Evolutionary conservation across 495 filamentous ascomycete species (phyloP).

Genomic region (Aspergillus affinis): DNA sequence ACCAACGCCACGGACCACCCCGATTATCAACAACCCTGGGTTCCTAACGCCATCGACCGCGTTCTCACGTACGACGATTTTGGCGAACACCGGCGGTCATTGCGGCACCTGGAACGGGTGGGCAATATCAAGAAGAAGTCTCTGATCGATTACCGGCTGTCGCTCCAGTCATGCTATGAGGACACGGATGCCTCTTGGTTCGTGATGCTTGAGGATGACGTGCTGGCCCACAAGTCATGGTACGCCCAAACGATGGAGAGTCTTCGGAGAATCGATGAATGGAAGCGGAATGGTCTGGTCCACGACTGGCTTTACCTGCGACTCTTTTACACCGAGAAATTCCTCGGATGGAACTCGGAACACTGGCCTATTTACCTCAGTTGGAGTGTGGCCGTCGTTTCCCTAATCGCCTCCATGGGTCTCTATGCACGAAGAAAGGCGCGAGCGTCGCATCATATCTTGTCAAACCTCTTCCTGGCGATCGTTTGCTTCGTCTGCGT

Average conservation of each 20-base stretch:
- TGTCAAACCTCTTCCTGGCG: slow-evolving; percentile 28
- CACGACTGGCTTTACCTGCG: slow-evolving; percentile 51
- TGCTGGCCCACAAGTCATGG: slow-evolving; percentile 52
- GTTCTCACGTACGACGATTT: slow-evolving; percentile 23
- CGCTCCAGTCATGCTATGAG: slow-evolving; percentile 47
- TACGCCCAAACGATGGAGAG: slow-evolving; percentile 44
- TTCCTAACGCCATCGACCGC: slow-evolving; percentile 36
- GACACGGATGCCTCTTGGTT: slow-evolving; percentile 42
- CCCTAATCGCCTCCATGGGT: slow-evolving; percentile 20
- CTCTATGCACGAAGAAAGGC: slow-evolving; percentile 17
- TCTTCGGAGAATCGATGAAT: slow-evolving; percentile 34
- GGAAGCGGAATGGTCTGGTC: slow-evolving; percentile 22
- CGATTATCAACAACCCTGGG: slow-evolving; percentile 50
- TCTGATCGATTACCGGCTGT: slow-evolving; percentile 50
- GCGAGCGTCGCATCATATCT: slow-evolving; percentile 16
- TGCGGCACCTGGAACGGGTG: slow-evolving; percentile 28
- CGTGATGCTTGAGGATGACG: slow-evolving; percentile 56
- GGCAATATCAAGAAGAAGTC: slow-evolving; percentile 39
- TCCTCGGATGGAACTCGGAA: slow-evolving; percentile 56
- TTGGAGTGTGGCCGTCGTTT: slow-evolving; percentile 28
- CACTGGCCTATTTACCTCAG: slow-evolving; percentile 44
- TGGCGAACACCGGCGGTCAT: slow-evolving; percentile 10
- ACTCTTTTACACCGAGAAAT: slow-evolving; percentile 58
- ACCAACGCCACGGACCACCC: slow-evolving; percentile 47
- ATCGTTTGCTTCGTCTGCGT: slow-evolving; percentile 28